Percentiles rank a stretch among this genome's conserved stretches.
Conservation (phyloP, 1,139 yeast species). For the Geotrichum australiense region DNA sequence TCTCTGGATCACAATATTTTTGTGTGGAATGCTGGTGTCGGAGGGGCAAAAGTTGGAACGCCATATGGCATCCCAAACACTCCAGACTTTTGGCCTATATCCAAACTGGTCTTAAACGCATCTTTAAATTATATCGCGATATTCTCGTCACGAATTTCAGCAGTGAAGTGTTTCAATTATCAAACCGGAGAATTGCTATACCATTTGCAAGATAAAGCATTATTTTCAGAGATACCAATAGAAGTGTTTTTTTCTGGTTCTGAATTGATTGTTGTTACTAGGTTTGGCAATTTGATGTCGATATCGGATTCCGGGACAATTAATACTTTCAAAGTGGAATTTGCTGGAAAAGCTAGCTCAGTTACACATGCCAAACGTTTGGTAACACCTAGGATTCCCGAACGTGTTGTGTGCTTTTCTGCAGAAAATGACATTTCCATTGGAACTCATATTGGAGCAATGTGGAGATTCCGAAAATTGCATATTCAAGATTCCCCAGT, state of each 20-base stretch:
- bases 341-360: conserved; percentile 20
- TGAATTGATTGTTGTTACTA: conserved; percentile 23
- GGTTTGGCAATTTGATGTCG: conserved; percentile 20
- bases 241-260: conserved; percentile 24
- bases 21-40: conserved; percentile 54
- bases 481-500: conserved; percentile 37
- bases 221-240: conserved; percentile 18
- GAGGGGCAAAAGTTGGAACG: conserved; percentile 9
- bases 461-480: conserved; percentile 55
- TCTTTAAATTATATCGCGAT: conserved; percentile 56
- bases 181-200: conserved; percentile 16
- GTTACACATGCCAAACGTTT: conserved; percentile 49
- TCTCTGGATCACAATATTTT: conserved; percentile 67
- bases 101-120: conserved; percentile 52
- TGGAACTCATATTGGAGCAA: conserved; percentile 57
- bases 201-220: conserved; percentile 17
- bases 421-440: conserved; percentile 49
- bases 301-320: conserved; percentile 22
- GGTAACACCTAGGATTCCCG: conserved; percentile 67
- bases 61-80: conserved; percentile 42
- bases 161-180: conserved; percentile 22
- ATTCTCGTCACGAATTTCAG: conserved; percentile 35
- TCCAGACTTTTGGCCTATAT: conserved; percentile 60
- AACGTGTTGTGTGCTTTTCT: conserved; percentile 56
- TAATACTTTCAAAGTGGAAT: conserved; percentile 13